Evolutionary conservation across 2,329 filamentous ascomycete species (phyloP).

Genomic region (Paraconiothyrium sp.): DNA sequence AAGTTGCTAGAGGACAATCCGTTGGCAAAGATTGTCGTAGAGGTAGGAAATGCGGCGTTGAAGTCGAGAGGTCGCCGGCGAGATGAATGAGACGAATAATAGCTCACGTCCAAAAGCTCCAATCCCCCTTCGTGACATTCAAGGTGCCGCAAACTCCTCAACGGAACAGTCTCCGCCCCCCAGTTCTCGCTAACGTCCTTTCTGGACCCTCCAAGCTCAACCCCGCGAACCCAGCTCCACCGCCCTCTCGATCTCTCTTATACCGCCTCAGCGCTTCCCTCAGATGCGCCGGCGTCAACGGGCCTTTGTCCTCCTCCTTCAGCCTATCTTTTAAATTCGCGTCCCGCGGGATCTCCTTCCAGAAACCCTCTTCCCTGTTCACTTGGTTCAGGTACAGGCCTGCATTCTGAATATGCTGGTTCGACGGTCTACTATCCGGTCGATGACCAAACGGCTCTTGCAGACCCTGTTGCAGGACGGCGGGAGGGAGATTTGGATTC

Average conservation of each 20-base stretch:
- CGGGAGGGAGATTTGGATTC: conserved; percentile 39
- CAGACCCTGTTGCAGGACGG: conserved; percentile 38
- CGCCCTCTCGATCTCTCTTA: conserved; percentile 69
- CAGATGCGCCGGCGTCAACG: conserved; percentile 77
- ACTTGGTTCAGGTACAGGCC: conserved; percentile 36
- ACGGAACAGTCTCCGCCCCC: conserved; percentile 57
- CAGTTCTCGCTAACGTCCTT: conserved; percentile 55
- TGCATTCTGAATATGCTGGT: conserved; percentile 38
- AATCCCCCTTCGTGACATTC: no score
- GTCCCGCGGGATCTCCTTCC: conserved; percentile 40
- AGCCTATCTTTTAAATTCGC: conserved; percentile 37
- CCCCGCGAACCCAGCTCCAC: conserved; percentile 63
- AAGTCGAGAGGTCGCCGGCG: no score
- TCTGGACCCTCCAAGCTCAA: conserved; percentile 60
- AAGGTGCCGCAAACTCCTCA: conserved; percentile 28
- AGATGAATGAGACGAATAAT: not conserved
- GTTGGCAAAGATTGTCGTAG: not conserved
- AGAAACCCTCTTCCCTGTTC: conserved; percentile 32
- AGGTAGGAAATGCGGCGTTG: not conserved
- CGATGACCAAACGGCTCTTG: conserved; percentile 42
- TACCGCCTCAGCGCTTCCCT: conserved; percentile 77
- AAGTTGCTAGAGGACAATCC: not conserved
- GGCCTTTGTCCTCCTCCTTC: conserved; percentile 56
- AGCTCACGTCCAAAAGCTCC: not conserved
- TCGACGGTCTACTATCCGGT: conserved; percentile 40